Evolutionary conservation across 805 yeast species (phyloP), one percentile per base, ranked within the genome.

Genomic region (Pichia eremophila): DNA sequence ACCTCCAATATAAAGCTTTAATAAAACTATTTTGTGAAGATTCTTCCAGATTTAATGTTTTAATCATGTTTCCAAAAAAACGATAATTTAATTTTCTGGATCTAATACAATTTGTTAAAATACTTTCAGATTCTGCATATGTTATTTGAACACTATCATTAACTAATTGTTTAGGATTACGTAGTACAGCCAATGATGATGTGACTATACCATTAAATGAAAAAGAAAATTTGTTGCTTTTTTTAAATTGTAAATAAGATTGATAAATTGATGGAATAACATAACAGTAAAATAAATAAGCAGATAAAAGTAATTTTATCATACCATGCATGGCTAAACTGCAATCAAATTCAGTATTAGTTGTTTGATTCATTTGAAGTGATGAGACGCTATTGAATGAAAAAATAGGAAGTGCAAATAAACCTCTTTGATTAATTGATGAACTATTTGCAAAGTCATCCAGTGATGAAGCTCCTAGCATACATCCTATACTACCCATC

Each of bases 401-500:
- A 38, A 63, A 51, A 19, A 63, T 54, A 8, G 68, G 68, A 37
- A 64, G 45, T 4, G 66, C 54, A 51, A 60, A 62, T 17, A 63
- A 49, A 3, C 65, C 60, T 44, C 59, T 57, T 43, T 59, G 57
- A 14, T 51, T 39, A 18, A 49, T 47, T 22, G 57, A 67, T 42
- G 71, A 67, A 11, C 48, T 39, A 25, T 46, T 44, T 17, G 58
- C 67, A 43, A 71, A 67, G 41, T 78, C 83, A 46, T 76, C 77
- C 46, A 75, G 68, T 43, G 79, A 66, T 1, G 83, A 75, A 3
- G 83, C 73, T 28, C 86, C 86, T 65, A 79, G 71, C 56, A 81
- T 71, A 45, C 80, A 70, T 25, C 84, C 81, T 69, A 81, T 68
- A 19, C 85, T 83, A 15, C 86, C 87, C 51, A 82, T 57, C 40